phyloP scores from a whole-genome alignment of 2,329 filamentous ascomycete species.

The Ophiognomonia clavigignenti-juglandacearum region DNA sequence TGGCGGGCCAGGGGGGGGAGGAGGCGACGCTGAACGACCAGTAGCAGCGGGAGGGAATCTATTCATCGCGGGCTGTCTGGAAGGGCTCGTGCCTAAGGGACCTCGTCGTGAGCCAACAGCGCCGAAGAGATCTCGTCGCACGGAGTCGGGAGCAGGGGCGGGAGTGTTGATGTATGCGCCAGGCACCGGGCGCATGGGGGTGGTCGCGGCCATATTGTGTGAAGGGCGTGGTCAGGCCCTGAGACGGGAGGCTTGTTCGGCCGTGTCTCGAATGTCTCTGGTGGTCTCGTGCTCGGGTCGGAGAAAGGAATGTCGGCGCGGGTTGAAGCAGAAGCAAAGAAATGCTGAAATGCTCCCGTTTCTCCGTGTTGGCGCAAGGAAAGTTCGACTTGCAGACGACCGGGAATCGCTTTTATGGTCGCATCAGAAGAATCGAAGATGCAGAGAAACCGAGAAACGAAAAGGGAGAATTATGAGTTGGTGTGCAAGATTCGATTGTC shows the following conservation, averaged over 20 bases:
- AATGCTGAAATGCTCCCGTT: neutral
- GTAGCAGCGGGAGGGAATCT: slow-evolving; percentile 13
- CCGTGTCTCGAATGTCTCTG: neutral
- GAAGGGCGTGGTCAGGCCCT: neutral
- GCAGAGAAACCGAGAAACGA: neutral
- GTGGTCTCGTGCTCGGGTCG: neutral
- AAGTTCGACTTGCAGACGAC: too few relatives aligned
- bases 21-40: slow-evolving; percentile 28
- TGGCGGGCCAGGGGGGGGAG: slow-evolving; percentile 26
- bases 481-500: too few relatives aligned
- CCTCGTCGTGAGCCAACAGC: slow-evolving; percentile 16
- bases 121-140: slow-evolving; percentile 48
- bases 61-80: slow-evolving; percentile 6
- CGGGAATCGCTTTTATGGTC: neutral
- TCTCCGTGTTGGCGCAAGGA: too few relatives aligned
- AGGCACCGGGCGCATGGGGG: slow-evolving; percentile 68
- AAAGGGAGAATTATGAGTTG: too few relatives aligned
- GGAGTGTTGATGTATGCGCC: slow-evolving; percentile 75
- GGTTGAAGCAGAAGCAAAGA: neutral
- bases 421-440: neutral
- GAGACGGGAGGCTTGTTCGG: neutral
- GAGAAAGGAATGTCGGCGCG: neutral
- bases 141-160: slow-evolving; percentile 48
- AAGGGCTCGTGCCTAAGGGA: slow-evolving; percentile 13
- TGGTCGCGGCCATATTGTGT: slow-evolving; percentile 51